A percentile compares a stretch with the other conserved stretches of the same genome.
Evolutionary conservation across 805 yeast species (phyloP).

Genomic region (Candida hispaniensis): DNA sequence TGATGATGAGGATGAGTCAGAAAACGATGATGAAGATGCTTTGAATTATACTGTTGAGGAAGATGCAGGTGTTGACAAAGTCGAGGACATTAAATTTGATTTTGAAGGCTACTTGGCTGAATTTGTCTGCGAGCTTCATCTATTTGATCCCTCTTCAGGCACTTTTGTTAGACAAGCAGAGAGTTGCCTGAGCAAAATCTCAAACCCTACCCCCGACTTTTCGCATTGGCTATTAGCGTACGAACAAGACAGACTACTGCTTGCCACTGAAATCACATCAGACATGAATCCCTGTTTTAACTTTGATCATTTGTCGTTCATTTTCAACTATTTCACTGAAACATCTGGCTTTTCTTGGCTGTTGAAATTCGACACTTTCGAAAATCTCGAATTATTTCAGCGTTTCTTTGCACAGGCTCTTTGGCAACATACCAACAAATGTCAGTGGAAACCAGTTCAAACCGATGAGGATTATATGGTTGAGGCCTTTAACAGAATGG

Average conservation of each 20-base stretch:
- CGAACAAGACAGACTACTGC: constrained; percentile 23
- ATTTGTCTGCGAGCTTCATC: constrained; percentile 30
- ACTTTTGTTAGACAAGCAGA: constrained; percentile 37
- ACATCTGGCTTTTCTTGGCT: constrained; percentile 48
- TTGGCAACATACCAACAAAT: constrained; percentile 50
- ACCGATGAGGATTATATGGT: constrained; percentile 46
- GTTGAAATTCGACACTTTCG: constrained; percentile 39
- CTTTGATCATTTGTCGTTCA: constrained; percentile 44
- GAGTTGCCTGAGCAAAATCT: constrained; percentile 31
- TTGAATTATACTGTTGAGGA: constrained; percentile 1
- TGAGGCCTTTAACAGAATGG: constrained; percentile 40
- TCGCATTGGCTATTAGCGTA: constrained; percentile 43
- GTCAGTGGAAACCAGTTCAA: constrained; percentile 28
- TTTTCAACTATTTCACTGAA: constrained; percentile 47
- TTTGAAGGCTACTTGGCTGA: constrained; percentile 2
- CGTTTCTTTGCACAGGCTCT: constrained; percentile 38
- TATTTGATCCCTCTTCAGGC: constrained; percentile 45
- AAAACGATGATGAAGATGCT: not conserved
- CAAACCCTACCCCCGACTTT: constrained; percentile 38
- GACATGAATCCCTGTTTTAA: constrained; percentile 59
- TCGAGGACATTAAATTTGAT: not conserved
- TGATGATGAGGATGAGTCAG: constrained; percentile 16
- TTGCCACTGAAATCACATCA: constrained; percentile 37
- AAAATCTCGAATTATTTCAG: constrained; percentile 43
- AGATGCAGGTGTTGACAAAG: not conserved